Percentiles rank a stretch among this genome's conserved stretches.
Conservation (phyloP, 148 eudicot species). For the Silene latifolia region DNA sequence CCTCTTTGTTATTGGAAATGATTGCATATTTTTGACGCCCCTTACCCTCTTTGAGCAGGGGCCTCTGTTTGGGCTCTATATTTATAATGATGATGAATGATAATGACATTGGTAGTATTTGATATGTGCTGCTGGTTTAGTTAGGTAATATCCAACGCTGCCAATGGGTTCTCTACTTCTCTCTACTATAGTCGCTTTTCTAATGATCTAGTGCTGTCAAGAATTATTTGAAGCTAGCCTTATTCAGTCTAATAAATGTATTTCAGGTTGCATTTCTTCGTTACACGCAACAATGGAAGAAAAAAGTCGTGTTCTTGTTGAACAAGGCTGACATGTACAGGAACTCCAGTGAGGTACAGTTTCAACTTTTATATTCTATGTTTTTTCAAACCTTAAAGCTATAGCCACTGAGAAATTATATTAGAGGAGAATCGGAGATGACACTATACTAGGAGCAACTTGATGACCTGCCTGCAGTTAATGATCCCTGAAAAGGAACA, state of each 20-base stretch:
- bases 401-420: background rate
- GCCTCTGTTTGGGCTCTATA: background rate
- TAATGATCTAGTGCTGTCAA: slow-evolving; percentile 1
- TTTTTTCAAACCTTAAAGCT: background rate
- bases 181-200: background rate
- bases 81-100: background rate
- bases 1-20: background rate
- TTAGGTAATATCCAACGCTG: background rate
- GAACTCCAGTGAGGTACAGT: slow-evolving; percentile 56
- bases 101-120: background rate
- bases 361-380: background rate
- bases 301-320: slow-evolving; percentile 76
- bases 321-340: slow-evolving; percentile 83
- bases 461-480: background rate
- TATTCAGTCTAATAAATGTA: slow-evolving; percentile 24
- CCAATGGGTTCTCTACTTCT: background rate
- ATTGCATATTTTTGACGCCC: background rate
- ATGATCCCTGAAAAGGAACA: background rate
- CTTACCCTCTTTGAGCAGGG: background rate
- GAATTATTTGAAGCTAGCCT: background rate
- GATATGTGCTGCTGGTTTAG: background rate
- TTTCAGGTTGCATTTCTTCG: slow-evolving; percentile 88
- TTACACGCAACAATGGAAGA: slow-evolving; percentile 97
- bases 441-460: background rate
- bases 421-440: background rate